These are phyloP conservation scores for Kockovaella imperatae DNA, from an alignment of 768 basidiomycete species.

Conservation along the genomic window DNA sequence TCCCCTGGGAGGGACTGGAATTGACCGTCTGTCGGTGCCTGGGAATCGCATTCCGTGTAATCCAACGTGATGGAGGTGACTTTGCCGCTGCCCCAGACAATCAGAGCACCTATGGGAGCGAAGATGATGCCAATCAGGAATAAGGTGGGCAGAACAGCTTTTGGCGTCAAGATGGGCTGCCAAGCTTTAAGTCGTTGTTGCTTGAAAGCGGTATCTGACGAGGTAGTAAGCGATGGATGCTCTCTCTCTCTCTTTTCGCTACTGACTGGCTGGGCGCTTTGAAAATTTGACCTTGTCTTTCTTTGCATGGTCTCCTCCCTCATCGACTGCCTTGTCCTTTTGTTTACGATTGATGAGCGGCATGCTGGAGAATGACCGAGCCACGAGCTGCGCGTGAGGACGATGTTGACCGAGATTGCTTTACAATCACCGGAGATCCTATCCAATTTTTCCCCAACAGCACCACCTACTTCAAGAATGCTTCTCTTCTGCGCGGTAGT, in stretches of 20 bases:
- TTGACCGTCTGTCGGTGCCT: conserved; percentile 48
- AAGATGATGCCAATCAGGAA: conserved; percentile 92
- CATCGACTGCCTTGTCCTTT: conserved; percentile 27
- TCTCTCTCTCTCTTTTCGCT: too few relatives aligned
- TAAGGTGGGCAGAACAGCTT: conserved; percentile 91
- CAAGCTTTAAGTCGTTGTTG: conserved; percentile 99
- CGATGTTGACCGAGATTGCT: too few relatives aligned
- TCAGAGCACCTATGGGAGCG: conserved; percentile 87
- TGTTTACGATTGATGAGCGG: conserved; percentile 41
- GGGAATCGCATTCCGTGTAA: conserved; percentile 83
- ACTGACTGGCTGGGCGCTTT: conserved; percentile 46
- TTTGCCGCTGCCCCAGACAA: conserved; percentile 79
- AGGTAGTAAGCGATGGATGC: neutral
- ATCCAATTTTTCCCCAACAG: too few relatives aligned
- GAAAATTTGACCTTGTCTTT: conserved; percentile 45
- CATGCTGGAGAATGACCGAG: conserved; percentile 29
- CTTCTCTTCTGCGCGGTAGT: too few relatives aligned
- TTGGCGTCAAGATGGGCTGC: conserved; percentile 98
- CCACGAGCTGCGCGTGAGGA: too few relatives aligned
- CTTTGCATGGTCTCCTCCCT: conserved; percentile 23
- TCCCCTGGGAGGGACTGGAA: conserved; percentile 54
- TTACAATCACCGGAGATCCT: too few relatives aligned
- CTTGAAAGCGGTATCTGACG: conserved; percentile 93
- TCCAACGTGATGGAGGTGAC: conserved; percentile 92
- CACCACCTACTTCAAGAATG: too few relatives aligned